phyloP scores from a whole-genome alignment of 805 yeast genomes.

The Ogataea henricii region DNA sequence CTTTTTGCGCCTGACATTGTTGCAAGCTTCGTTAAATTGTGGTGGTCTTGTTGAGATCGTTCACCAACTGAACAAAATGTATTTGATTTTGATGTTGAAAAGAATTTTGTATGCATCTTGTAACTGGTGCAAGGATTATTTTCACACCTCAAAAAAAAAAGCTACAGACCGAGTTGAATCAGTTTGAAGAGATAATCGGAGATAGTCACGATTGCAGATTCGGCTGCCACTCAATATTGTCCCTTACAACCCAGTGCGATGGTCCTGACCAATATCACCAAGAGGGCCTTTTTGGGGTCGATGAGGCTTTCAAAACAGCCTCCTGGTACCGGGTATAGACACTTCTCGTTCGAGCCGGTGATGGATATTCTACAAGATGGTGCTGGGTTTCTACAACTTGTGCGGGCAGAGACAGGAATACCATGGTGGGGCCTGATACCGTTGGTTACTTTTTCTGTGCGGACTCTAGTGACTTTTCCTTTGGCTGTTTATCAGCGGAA shows the following conservation, averaged over 20 bases:
- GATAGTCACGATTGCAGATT: too few relatives aligned
- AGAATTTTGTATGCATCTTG: not conserved
- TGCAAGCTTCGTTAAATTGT: not conserved
- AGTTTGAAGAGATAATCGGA: not conserved
- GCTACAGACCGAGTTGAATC: not conserved
- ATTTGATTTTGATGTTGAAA: not conserved
- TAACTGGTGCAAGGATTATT: not conserved
- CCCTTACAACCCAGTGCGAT: not conserved
- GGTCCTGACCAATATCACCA: not conserved
- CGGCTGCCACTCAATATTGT: too few relatives aligned
- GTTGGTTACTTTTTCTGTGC: conserved; percentile 60
- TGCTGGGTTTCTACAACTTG: conserved; percentile 39
- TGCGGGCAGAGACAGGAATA: conserved; percentile 59
- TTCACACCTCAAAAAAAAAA: not conserved
- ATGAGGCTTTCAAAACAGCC: not conserved
- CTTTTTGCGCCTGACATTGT: conserved; percentile 26
- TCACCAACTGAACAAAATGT: not conserved
- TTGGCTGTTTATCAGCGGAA: conserved; percentile 72
- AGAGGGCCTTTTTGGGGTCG: not conserved
- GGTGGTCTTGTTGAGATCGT: not conserved
- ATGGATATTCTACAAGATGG: conserved; percentile 25
- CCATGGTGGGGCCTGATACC: conserved; percentile 90
- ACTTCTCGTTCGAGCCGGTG: conserved; percentile 28
- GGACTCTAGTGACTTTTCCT: conserved; percentile 74
- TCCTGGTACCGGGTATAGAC: conserved; percentile 10